phyloP scores from a whole-genome alignment of 208 protist species.

The Trypanosoma cruzi region DNA sequence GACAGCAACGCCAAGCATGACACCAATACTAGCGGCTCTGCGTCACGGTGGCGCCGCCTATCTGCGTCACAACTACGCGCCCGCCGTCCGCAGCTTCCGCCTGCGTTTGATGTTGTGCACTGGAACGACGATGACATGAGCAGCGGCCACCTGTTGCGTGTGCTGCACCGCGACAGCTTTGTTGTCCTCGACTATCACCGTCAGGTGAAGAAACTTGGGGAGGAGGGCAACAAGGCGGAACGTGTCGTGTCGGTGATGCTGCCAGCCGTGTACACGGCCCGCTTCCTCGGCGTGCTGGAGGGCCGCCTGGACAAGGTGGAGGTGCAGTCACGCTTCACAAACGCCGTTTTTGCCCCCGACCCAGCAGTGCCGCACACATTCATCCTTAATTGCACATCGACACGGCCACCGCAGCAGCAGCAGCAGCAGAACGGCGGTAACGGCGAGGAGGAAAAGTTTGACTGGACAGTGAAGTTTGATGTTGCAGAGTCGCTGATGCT shows the following conservation, averaged over 20 bases:
- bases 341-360: slow-evolving; percentile 64
- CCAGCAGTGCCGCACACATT: slow-evolving; percentile 49
- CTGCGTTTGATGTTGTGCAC: slow-evolving; percentile 87
- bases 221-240: slow-evolving; percentile 52
- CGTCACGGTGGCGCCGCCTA: slow-evolving; percentile 20
- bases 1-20: slow-evolving; percentile 2
- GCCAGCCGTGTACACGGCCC: slow-evolving; percentile 83
- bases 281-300: slow-evolving; percentile 83
- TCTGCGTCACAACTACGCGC: slow-evolving; percentile 31
- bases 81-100: slow-evolving; percentile 44
- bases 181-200: slow-evolving; percentile 84
- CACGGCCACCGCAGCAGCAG: slow-evolving; percentile 52
- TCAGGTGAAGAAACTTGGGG: slow-evolving; percentile 30
- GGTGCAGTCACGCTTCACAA: slow-evolving; percentile 84
- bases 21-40: slow-evolving; percentile 27
- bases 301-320: slow-evolving; percentile 68
- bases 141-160: slow-evolving; percentile 70
- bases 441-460: slow-evolving; percentile 59
- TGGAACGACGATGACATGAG: slow-evolving; percentile 79
- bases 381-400: slow-evolving; percentile 63
- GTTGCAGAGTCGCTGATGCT: slow-evolving; percentile 85
- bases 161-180: slow-evolving; percentile 76
- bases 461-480: slow-evolving; percentile 75
- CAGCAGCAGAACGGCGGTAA: slow-evolving; percentile 43
- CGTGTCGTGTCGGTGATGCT: slow-evolving; percentile 75